Base-by-base conservation (phyloP, 2,329 filamentous ascomycete species). In the Xylaria sp. region DNA sequence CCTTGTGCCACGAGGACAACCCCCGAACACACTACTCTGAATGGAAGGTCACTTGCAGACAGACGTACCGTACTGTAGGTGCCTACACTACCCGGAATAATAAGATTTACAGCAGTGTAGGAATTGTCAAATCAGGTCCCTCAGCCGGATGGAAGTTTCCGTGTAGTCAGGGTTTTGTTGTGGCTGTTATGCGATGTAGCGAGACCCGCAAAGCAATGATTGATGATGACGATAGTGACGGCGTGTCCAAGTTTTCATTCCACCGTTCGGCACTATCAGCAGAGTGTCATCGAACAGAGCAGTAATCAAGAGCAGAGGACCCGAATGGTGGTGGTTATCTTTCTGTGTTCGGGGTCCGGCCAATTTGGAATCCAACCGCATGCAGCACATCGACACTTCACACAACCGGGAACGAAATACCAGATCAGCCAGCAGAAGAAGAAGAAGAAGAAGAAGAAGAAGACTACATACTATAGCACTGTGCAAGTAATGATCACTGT, bases 351-450 rank as follows among this genome's bases (percentile, higher is more conserved):
- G 51, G 54, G 60, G 29, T 62, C 53, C 67, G 63, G 67, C 63
- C 35, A 61, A 69, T 69, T 69, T 69, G 63, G 63, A 69, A 69
- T 66, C 53, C 67, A 66, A 63, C 67, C 59, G 59, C 57, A 55
- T 58, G 58, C 66, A 69, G 58, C 42, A 60, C n/a, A 35, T 55
- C 58, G 51, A 44, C 51, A 21, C 5, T 40, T 48, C 32, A 35
- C 51, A 21, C 51, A 50, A 21, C 48, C 37, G 42, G 44, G 51
- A 25, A 53, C 32, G 25, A 13, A 35, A 21, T 37, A 37, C 53
- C 21, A 57, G 54, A 12, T 21, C 35, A 58, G 18, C 51, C 40
- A 44, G 40, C 13, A 44, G 40, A n/a, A 54, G 51, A 35, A 18
- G 25, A 53, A 25, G 40, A n/a, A 54, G 51, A 35, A 18, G 25